Evolutionary conservation across 2,329 filamentous ascomycete species (phyloP).

Genomic region (Epichloe glyceriae): DNA sequence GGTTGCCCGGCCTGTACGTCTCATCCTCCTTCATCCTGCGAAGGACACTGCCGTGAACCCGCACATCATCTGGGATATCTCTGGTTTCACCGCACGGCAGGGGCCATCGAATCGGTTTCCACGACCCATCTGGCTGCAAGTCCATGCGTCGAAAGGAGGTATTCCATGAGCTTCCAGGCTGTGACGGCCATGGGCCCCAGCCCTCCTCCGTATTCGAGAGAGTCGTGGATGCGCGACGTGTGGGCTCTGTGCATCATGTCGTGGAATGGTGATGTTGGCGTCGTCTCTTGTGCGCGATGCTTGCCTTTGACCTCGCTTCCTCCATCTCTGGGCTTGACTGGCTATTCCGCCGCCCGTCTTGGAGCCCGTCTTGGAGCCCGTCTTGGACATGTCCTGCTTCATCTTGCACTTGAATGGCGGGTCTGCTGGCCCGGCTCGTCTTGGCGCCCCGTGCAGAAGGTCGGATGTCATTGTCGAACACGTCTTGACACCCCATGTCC

Average conservation of each 20-base stretch:
- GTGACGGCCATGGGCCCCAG: constrained; percentile 42
- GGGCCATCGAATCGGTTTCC: constrained; percentile 72
- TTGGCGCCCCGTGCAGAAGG: neutral
- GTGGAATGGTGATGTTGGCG: constrained; percentile 31
- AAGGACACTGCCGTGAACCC: constrained; percentile 63
- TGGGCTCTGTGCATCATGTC: constrained; percentile 45
- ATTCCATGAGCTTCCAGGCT: constrained; percentile 70
- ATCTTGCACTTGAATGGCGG: constrained; percentile 14
- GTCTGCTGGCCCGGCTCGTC: constrained; percentile 6
- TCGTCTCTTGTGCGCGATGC: neutral
- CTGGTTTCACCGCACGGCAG: constrained; percentile 65
- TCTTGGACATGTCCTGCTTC: constrained; percentile 6
- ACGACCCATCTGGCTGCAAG: constrained; percentile 55
- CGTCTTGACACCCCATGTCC: constrained; percentile 44
- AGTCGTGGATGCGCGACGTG: constrained; percentile 52
- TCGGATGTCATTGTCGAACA: constrained; percentile 6
- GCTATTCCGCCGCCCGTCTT: constrained; percentile 8
- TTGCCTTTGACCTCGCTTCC: constrained; percentile 8
- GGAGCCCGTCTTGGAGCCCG: neutral
- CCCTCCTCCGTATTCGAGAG: constrained; percentile 51
- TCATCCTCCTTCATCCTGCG: constrained; percentile 52
- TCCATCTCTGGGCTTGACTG: constrained; percentile 12
- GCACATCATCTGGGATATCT: constrained; percentile 58
- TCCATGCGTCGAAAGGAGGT: constrained; percentile 70
- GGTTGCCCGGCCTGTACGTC: constrained; percentile 61